Base-by-base conservation (phyloP, 2,329 filamentous ascomycete species). In the Sporothrix curviconia region DNA sequence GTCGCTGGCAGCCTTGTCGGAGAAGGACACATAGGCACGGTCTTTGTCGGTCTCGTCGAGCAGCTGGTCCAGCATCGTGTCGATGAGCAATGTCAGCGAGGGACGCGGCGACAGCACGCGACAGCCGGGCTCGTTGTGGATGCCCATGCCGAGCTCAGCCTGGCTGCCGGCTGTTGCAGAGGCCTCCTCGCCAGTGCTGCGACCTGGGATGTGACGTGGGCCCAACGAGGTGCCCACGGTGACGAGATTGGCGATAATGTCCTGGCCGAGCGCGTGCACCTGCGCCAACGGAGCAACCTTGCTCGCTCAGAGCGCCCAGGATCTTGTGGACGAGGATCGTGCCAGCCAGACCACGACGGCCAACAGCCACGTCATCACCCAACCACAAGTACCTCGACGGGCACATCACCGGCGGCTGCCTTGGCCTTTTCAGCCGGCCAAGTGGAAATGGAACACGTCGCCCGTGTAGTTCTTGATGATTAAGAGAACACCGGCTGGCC, bases 401-500 rank as follows among this genome's bases (percentile, higher is more conserved):
- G 42, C 22, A 28, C 39, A 9, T 90, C 92, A 0, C 83, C 82
- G 1, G 90, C 90, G 59, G 87, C 85, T 14, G 90, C 90, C 74
- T 95, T 95, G 72, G 96, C 92, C 17, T 39, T 37, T 39, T 96
- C 92, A 8, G 92, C 89, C 1, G n/a, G 86, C 92, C 80, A 96
- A 86, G 55, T 90, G 91, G 67, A 96, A 96, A 73, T 95, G 95
- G 63, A 96, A 79, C 55, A 95, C 82, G 69, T 91, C 88, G 32
- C 88, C 89, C 1, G 90, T 95, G 71, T 95, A 95, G 70, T 96
- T 96, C 89, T 95, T 95, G 25, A 95, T 88, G 7, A 91, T 85
- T 17, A 96, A 87, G 43, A 96, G 71, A 1, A 95, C 87, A 17
- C 92, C 92, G 24, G 36, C 44, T 3, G n/a, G 19, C 9, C 81